Base-by-base conservation (phyloP, 768 basidiomycete genomes). In the Lentinula aciculospora region DNA sequence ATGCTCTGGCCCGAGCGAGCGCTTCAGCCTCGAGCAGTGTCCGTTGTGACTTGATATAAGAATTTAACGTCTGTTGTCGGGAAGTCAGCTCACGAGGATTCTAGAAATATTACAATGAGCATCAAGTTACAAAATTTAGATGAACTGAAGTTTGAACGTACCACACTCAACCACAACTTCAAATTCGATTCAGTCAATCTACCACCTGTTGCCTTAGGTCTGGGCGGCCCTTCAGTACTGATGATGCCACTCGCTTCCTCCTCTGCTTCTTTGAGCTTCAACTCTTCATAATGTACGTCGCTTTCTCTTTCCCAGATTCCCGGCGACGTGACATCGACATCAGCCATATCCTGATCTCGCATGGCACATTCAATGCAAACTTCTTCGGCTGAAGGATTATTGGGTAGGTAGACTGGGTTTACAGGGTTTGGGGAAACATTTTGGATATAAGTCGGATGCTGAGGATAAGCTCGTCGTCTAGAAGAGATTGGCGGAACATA, bases 261-360 rank as follows among this genome's bases (percentile, higher is more conserved):
- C 50, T 90, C 88, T 32, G 76, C 72, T 64, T 95, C 94, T 61
- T 85, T 76, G 59, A 77, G 74, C 60, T 86, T 74, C 23, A 95
- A 74, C 39, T 98, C 95, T 37, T 91, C 83, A 57, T 81, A 96
- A 29, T 81, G 74, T 10, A 78, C 83, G 67, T 99, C 96, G 66
- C 92, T 94, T 61, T 88, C 88, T 37, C 97, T 80, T 0, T 91
- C 92, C 97, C 97, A 99, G 7, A 89, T 81, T 1, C 94, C 92
- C 9, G 86, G 84, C 28, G 85, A 83, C 3, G 85, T 81, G 21
- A 97, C 97, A 69, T 91, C 82, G 25, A 99, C 93, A 69, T 97
- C 95, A 8, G 88, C 92, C 89, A 99, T 93, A 68, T 99, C 97
- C 67, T 96, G 85, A 71, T 99, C 97, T 31, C 97, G 86, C 95